These are phyloP conservation scores for Saururus chinensis DNA, from an alignment of 164 flowering plant genomes.

Conservation along the genomic window DNA sequence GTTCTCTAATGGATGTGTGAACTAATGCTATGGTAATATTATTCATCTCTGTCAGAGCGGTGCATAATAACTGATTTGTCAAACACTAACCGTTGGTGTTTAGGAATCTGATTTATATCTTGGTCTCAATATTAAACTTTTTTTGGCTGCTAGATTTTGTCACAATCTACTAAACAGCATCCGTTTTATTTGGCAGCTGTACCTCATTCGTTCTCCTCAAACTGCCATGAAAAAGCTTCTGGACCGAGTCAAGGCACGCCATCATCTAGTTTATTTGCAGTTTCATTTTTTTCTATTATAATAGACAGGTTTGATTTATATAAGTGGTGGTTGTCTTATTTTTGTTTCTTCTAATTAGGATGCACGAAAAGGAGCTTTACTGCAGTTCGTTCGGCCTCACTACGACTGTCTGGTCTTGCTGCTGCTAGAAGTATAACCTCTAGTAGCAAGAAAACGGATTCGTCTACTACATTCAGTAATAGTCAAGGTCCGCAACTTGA, in stretches of 20 bases:
- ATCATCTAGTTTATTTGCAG: not conserved
- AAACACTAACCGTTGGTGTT: no score
- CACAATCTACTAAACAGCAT: not conserved
- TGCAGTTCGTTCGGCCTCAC: slow-evolving; percentile 44
- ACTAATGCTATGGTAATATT: no score
- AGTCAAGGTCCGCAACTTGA: slow-evolving; percentile 13
- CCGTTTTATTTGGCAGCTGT: not conserved
- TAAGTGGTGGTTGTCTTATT: not conserved
- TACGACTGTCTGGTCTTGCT: slow-evolving; percentile 46
- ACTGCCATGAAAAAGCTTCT: not conserved
- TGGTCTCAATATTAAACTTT: no score
- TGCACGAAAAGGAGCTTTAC: slow-evolving; percentile 36
- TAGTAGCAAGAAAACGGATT: slow-evolving; percentile 6
- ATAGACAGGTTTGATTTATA: no score
- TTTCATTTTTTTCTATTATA: no score
- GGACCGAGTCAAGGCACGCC: not conserved
- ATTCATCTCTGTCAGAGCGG: no score
- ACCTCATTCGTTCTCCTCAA: not conserved
- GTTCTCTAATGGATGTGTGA: no score
- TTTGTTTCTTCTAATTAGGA: slow-evolving; percentile 1
- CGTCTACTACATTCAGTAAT: slow-evolving; percentile 9
- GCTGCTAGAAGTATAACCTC: slow-evolving; percentile 21
- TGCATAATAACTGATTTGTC: no score
- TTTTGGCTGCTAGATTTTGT: not conserved
- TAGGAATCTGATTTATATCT: no score